phyloP scores from a whole-genome alignment of 805 yeast species.

The Metschnikowia bowlesiae region DNA sequence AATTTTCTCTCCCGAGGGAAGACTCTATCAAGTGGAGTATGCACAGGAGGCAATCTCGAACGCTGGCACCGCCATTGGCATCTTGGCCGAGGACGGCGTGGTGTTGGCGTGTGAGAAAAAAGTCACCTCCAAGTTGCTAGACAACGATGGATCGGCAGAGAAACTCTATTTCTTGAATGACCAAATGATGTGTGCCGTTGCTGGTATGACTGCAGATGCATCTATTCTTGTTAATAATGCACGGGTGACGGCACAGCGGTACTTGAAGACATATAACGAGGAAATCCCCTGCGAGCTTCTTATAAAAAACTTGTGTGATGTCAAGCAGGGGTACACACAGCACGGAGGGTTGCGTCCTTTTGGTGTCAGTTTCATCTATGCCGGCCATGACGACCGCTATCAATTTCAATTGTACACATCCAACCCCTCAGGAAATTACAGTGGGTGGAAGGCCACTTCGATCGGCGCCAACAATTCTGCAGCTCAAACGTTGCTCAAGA shows the following conservation, averaged over 20 bases:
- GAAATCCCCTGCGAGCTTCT: slow-evolving; percentile 90
- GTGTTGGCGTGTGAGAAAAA: slow-evolving; percentile 96
- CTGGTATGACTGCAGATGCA: slow-evolving; percentile 98
- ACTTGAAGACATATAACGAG: slow-evolving; percentile 82
- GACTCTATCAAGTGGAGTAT: slow-evolving; percentile 94
- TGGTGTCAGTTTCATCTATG: slow-evolving; percentile 94
- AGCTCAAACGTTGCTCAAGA: slow-evolving; percentile 92
- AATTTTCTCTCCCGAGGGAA: slow-evolving; percentile 97
- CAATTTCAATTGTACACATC: slow-evolving; percentile 92
- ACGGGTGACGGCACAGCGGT: slow-evolving; percentile 78
- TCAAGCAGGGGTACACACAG: slow-evolving; percentile 97
- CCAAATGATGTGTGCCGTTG: slow-evolving; percentile 84
- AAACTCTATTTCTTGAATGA: slow-evolving; percentile 84
- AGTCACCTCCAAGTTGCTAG: slow-evolving; percentile 86
- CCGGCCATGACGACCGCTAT: slow-evolving; percentile 88
- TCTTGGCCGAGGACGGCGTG: slow-evolving; percentile 77
- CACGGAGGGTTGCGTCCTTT: slow-evolving; percentile 98
- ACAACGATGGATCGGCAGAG: slow-evolving; percentile 91
- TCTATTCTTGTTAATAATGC: slow-evolving; percentile 83
- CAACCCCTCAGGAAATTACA: slow-evolving; percentile 95
- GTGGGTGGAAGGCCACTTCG: slow-evolving; percentile 97
- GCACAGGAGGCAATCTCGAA: slow-evolving; percentile 87
- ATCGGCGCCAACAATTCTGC: slow-evolving; percentile 96
- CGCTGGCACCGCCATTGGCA: slow-evolving; percentile 81
- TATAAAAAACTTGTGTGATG: slow-evolving; percentile 84